Evolutionary conservation across 2,329 filamentous ascomycete species (phyloP), one percentile per base, ranked within the genome.

Genomic region (Colletotrichum chrysophilum): DNA sequence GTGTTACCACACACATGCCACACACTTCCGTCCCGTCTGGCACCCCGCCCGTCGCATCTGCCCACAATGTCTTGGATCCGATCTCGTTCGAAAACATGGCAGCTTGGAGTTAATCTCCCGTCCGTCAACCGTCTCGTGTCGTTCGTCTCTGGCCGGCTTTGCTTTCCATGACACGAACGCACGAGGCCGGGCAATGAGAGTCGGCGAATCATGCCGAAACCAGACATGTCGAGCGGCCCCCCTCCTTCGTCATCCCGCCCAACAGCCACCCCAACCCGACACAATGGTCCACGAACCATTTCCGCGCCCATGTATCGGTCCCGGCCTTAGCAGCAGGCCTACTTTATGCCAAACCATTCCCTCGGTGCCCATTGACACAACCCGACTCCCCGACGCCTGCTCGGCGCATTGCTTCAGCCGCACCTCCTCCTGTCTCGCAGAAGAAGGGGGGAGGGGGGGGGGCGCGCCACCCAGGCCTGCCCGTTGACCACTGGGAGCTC

Each of bases 341-440:
- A 56, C 60, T 61, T 43, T 36, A 52, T 65, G 60, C 48, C 71
- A 70, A 74, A 74, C 71, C 71, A 66, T 26, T 48, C 58, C 71
- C 58, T 43, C 66, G 71, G 71, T 56, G 71, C 71, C 66, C 70
- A 36, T 21, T 16, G 21, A 66, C 68, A 62, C n/a, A 48, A 73
- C 56, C 30, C 56, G 26, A 34, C 36, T 43, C 32, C 36, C 60
- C 21, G 26, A 65, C 60, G 26, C 66, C 60, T 48, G 24, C 60
- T 58, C 71, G n/a, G 14, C 66, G 43, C 43, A 48, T 70, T n/a
- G 32, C 52, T n/a, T 55, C 66, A 71, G 60, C 71, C 28, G 66
- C 67, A 60, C 66, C 66, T 68, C 66, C 52, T 61, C 30, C 58
- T 34, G 16, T 28, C 58, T 52, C n/a, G n/a, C 43, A 52, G 43